Evolutionary conservation across 164 flowering plant species (phyloP).

Genomic region (Nymphaea colorata): DNA sequence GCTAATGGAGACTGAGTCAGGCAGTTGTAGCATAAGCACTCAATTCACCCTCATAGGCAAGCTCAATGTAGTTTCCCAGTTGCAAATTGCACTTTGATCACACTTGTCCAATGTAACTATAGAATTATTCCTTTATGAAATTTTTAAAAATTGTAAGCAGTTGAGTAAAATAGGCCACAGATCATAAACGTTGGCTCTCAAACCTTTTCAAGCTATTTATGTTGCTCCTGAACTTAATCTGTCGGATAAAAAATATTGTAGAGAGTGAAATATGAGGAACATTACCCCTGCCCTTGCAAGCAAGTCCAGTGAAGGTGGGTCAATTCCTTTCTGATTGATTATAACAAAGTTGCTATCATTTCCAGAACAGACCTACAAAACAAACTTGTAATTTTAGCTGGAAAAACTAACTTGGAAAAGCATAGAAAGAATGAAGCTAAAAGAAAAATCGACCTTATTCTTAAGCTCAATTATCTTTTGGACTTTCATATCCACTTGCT

Average conservation of each 20-base stretch:
- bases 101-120: background rate
- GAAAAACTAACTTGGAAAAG: background rate
- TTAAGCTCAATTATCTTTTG: slow-evolving; percentile 80
- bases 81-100: too few species aligned
- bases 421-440: background rate
- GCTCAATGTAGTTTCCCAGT: too few species aligned
- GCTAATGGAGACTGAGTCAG: too few species aligned
- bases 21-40: too few species aligned
- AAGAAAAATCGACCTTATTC: slow-evolving; percentile 40
- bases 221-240: too few species aligned
- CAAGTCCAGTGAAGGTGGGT: slow-evolving; percentile 90
- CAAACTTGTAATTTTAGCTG: background rate
- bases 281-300: slow-evolving; percentile 92
- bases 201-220: too few species aligned
- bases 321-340: slow-evolving; percentile 96
- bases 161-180: background rate
- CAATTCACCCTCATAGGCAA: too few species aligned
- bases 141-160: background rate
- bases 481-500: slow-evolving; percentile 86
- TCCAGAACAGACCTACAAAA: slow-evolving; percentile 73
- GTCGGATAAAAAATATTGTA: too few species aligned
- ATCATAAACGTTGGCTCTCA: too few species aligned
- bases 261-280: background rate
- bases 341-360: slow-evolving; percentile 75
- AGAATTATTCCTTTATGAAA: background rate